Conservation (phyloP, 2,329 filamentous ascomycete species). For the Ceratocystis cacaofunesta region DNA sequence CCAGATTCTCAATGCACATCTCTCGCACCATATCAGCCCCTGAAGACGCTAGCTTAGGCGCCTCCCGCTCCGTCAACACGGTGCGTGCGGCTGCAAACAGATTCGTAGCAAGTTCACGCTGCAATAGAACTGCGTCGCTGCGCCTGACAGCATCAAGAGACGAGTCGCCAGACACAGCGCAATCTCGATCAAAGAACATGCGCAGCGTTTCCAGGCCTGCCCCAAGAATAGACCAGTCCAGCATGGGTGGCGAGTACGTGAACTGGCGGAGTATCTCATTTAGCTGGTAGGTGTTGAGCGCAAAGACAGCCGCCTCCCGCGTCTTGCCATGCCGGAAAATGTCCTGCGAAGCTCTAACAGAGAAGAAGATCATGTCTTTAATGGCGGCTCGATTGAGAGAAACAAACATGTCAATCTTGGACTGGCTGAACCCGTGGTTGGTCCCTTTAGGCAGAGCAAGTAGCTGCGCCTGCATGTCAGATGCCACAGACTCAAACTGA, state of each 20-base stretch:
- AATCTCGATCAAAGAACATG: conserved; percentile 29
- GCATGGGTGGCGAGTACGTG: conserved; percentile 26
- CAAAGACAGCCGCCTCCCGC: conserved; percentile 34
- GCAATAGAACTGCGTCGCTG: conserved; percentile 25
- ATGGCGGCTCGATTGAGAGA: conserved; percentile 37
- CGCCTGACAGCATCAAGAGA: not conserved
- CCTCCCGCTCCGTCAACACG: conserved; percentile 22
- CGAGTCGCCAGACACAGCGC: conserved; percentile 20
- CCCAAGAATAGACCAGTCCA: conserved; percentile 34
- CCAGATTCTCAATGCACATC: conserved; percentile 31
- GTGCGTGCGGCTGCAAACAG: conserved; percentile 35
- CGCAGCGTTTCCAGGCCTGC: conserved; percentile 33
- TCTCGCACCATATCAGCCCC: conserved; percentile 19
- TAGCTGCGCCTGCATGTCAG: conserved; percentile 42
- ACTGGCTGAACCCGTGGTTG: conserved; percentile 29
- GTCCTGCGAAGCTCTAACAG: conserved; percentile 34
- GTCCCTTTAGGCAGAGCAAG: conserved; percentile 31
- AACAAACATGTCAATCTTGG: conserved; percentile 36
- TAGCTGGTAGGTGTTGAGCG: conserved; percentile 35
- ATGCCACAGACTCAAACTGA: conserved; percentile 41
- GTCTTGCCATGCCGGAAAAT: conserved; percentile 34
- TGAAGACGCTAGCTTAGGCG: not conserved
- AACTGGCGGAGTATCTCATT: conserved; percentile 38
- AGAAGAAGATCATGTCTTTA: conserved; percentile 37
- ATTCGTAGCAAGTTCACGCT: conserved; percentile 32